phyloP scores from a whole-genome alignment of 1,284 basidiomycete genomes.

The Anthracocystis panici-leucophaei region DNA sequence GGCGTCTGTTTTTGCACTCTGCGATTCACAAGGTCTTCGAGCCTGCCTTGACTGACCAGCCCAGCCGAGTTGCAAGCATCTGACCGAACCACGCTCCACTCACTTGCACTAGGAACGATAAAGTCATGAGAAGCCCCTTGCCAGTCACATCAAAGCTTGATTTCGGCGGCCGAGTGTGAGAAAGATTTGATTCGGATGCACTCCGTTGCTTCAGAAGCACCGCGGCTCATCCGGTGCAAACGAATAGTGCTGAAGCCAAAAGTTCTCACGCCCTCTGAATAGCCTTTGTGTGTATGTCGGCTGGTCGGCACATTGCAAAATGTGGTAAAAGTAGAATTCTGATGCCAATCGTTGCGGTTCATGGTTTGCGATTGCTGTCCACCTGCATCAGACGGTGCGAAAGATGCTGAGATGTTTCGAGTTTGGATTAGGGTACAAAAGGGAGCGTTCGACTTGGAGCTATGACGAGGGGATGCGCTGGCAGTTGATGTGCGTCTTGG shows the following conservation, averaged over 20 bases:
- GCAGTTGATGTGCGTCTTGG: constrained; percentile 58
- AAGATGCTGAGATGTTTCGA: not conserved
- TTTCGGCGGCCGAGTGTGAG: constrained; percentile 1
- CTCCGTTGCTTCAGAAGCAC: not conserved
- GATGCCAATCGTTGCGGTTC: not conserved
- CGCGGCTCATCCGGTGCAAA: not conserved
- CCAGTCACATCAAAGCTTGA: not conserved
- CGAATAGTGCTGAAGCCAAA: not conserved
- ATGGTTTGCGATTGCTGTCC: too few species aligned
- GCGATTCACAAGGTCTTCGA: not conserved
- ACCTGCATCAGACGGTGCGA: not conserved
- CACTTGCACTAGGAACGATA: not conserved
- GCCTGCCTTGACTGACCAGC: not conserved
- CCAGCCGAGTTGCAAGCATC: not conserved
- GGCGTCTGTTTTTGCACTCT: not conserved
- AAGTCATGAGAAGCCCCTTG: not conserved
- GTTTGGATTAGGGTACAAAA: not conserved
- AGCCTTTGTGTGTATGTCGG: not conserved
- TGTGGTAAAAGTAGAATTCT: too few species aligned
- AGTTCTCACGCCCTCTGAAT: not conserved
- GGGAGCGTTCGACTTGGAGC: not conserved
- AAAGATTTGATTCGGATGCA: not conserved
- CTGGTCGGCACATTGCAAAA: not conserved
- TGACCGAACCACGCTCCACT: not conserved
- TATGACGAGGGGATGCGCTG: constrained; percentile 48